Conservation (phyloP, 192 early-diverging fungal species). For the Umbelopsis vinacea region DNA sequence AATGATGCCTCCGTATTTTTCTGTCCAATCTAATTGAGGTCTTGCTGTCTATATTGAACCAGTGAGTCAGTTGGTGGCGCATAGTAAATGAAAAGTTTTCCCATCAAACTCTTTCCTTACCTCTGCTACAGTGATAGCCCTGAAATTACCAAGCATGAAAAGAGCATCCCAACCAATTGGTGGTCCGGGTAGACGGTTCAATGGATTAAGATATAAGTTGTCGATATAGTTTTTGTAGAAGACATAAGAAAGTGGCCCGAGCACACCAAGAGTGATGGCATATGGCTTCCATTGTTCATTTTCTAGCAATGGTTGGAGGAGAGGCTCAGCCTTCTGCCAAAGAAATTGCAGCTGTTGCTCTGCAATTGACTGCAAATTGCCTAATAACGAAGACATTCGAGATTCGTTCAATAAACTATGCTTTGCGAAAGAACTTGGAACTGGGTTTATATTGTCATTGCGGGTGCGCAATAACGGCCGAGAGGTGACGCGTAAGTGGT, state of each 20-base stretch:
- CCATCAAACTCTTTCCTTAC: slow-evolving; percentile 6
- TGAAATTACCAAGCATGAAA: slow-evolving; percentile 46
- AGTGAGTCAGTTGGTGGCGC: no score
- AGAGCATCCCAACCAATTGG: slow-evolving; percentile 45
- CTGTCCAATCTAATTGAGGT: slow-evolving; percentile 50
- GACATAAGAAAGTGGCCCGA: slow-evolving; percentile 32
- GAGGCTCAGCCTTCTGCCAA: background rate
- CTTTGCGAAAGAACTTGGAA: background rate
- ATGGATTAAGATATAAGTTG: slow-evolving; percentile 44
- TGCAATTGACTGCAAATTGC: slow-evolving; percentile 6
- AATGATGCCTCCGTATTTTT: slow-evolving; percentile 56
- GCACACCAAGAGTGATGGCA: background rate
- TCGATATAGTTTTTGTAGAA: slow-evolving; percentile 44
- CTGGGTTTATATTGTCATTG: background rate
- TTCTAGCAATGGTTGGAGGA: background rate
- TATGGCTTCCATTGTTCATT: slow-evolving; percentile 1
- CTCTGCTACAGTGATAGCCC: slow-evolving; percentile 49
- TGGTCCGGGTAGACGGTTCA: slow-evolving; percentile 55
- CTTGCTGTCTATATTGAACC: slow-evolving; percentile 27
- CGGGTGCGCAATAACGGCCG: no score
- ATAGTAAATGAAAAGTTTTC: no score
- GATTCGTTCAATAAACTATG: no score
- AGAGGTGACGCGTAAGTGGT: no score
- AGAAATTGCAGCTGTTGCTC: background rate
- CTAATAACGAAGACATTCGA: background rate